Evolutionary conservation across 2,329 filamentous ascomycete species (phyloP).

Genomic region (Botryotinia convoluta): DNA sequence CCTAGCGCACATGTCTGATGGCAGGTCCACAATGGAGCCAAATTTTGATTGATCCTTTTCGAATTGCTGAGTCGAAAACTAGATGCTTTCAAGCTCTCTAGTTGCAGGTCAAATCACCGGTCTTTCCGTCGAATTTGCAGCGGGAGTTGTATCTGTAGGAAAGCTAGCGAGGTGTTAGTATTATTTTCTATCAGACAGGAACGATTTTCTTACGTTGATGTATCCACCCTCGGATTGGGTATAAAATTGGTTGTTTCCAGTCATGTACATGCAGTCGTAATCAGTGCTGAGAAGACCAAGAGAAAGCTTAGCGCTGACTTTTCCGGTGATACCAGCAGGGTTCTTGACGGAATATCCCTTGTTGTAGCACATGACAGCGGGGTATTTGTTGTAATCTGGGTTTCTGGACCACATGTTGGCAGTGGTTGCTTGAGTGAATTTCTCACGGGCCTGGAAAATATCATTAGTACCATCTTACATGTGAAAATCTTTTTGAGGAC

Average conservation of each 20-base stretch:
- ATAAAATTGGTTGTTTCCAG: not conserved
- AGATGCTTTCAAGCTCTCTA: not conserved
- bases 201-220: not conserved
- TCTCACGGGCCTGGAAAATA: not conserved
- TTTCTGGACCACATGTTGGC: not conserved
- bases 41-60: not conserved
- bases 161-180: not conserved
- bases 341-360: not conserved
- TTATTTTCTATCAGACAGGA: not conserved
- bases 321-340: too few relatives aligned
- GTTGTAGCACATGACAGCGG: not conserved
- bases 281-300: not conserved
- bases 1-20: not conserved
- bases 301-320: not conserved
- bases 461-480: not conserved
- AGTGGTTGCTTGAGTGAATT: not conserved
- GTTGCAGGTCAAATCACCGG: not conserved
- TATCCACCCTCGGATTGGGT: not conserved
- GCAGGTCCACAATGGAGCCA: not conserved
- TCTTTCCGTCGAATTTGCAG: not conserved
- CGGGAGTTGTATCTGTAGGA: not conserved
- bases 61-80: not conserved
- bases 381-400: not conserved
- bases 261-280: constrained; percentile 2
- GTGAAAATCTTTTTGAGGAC: too few relatives aligned